These are phyloP conservation scores for Metarhizium album DNA, from an alignment of 2,329 filamentous ascomycete species.

Conservation along the genomic window DNA sequence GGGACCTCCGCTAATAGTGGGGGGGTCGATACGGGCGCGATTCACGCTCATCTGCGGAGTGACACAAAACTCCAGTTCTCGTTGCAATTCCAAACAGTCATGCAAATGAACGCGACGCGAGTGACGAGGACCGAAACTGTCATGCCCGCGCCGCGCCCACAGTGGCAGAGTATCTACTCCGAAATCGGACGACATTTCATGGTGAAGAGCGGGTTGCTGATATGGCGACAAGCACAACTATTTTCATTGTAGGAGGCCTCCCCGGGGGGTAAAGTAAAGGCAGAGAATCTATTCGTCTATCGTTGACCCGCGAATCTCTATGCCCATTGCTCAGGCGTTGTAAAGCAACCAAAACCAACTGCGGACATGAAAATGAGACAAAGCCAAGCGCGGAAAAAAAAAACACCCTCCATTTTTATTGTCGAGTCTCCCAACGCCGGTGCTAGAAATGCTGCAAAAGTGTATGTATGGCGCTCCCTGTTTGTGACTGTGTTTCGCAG, in stretches of 20 bases:
- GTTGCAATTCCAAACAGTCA: not conserved
- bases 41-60: too few relatives aligned
- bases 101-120: too few relatives aligned
- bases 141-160: too few relatives aligned
- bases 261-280: too few relatives aligned
- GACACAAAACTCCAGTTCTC: too few relatives aligned
- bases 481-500: not conserved
- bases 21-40: not conserved
- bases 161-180: too few relatives aligned
- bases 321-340: slow-evolving; percentile 1
- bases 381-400: too few relatives aligned
- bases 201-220: too few relatives aligned
- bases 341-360: not conserved
- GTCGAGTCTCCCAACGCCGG: slow-evolving; percentile 2
- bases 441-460: slow-evolving; percentile 1
- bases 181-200: too few relatives aligned
- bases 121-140: too few relatives aligned
- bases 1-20: not conserved
- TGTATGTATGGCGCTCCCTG: not conserved
- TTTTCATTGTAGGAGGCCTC: not conserved
- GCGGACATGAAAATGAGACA: not conserved
- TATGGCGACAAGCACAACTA: too few relatives aligned
- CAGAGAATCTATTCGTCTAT: slow-evolving; percentile 4
- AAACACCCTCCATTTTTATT: not conserved
- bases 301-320: slow-evolving; percentile 2